Evolutionary conservation across 208 protist species (phyloP), one percentile per base, ranked within the genome.

Genomic region (Naegleria fowleri): DNA sequence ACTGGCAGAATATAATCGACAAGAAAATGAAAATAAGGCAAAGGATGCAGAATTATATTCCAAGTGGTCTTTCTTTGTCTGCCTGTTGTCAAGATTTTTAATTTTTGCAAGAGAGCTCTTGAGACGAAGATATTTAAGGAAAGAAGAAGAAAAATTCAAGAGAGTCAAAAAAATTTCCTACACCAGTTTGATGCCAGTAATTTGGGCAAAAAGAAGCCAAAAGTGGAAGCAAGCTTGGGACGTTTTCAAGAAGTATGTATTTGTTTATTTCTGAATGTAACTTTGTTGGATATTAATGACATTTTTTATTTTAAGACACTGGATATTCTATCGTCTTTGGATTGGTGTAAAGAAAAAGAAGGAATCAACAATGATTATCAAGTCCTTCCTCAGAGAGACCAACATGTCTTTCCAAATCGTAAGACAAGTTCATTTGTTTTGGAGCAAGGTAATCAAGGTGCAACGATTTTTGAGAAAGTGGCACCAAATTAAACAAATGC

Each of bases 361-460:
- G n/a, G 85, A 88, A 36, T 33, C 41, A 4, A 39, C 85, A 36
- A 33, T 58, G 25, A 88, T 88, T 22, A 88, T 88, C 33, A 51
- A 38, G 36, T 40, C 41, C 0, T 88, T 88, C 85, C n/a, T 88
- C 3, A 51, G 33, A 58, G 85, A 88, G 9, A 88, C 85, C 11
- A 88, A 88, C 36, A 88, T 58, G 43, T 58, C 41, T 38, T 88
- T 88, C 7, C 39, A 58, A 58, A 36, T 88, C 11, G 85, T 88
- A 0, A 51, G 85, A 88, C 85, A 88, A 58, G 85, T 88, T 39
- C 85, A 88, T 19, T 58, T 88, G 85, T 88, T 88, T 58, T 39
- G 85, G 39, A 88, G 43, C 15, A 48, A 58, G 19, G 85, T 88
- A 6, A 58, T 58, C 33, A 39, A 58, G 11, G 85, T 58, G 13